Base-by-base conservation (phyloP, 2,329 filamentous ascomycete species). In the Trichothecium roseum region DNA sequence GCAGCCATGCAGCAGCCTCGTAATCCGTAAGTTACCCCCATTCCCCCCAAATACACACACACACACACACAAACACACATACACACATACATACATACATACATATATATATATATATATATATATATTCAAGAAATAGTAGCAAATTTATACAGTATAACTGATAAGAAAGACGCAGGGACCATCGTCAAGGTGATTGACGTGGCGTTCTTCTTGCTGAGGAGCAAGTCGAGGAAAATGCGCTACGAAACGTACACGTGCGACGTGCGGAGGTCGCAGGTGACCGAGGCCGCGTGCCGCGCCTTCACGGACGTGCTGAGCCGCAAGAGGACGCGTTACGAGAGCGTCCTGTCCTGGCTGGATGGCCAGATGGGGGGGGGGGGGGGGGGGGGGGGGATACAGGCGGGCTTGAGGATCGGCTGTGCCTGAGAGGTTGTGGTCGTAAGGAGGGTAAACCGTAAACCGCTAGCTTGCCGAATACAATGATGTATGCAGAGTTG, bases 301-400 rank as follows among this genome's bases (percentile, higher is more conserved):
- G 85, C 86, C 5, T 94, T 94, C 48, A 55, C 64, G 31, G 61
- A 66, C 35, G 78, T 91, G 18, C 64, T 95, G 47, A 54, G 57
- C 32, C 70, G 67, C 45, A 85, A 81, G 54, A 87, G 94, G 65
- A 79, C 80, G 24, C 71, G 67, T 37, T 84, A 86, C 55, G 50
- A 50, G 5, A 58, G 59, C 20, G 68, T 88, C 12, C 56, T 95
- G 38, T 54, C 52, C 22, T 94, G 85, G 85, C 57, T 94, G 40
- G 64, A 68, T 6, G 51, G 20, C 6, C 20, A 24, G 20, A 24
- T 24, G 20, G 20, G 20, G 20, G 20, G 10, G 10, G 10, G 20
- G n/a, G n/a, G n/a, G n/a, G n/a, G n/a, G n/a, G n/a, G n/a, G n/a
- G n/a, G n/a, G n/a, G n/a, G n/a, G n/a, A n/a, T n/a, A n/a, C n/a